These are phyloP conservation scores for Tulasnella sp. DNA, from an alignment of 768 basidiomycete species.

Conservation along the genomic window DNA sequence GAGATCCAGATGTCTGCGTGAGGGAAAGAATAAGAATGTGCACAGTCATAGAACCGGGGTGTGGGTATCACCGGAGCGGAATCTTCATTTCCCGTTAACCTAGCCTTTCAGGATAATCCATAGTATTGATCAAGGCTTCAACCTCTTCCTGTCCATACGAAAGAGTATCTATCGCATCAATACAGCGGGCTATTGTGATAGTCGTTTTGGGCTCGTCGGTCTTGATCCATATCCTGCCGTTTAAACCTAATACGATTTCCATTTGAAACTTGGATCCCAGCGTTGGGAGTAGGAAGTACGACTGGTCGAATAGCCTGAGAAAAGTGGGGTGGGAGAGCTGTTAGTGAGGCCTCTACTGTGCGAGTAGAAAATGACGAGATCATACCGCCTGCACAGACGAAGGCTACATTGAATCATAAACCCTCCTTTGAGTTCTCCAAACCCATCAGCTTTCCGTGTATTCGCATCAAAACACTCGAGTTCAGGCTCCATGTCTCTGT, in stretches of 20 bases:
- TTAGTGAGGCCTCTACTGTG: slow-evolving; percentile 23
- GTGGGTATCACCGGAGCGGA: not conserved
- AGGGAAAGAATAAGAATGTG: not conserved
- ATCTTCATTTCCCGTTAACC: not conserved
- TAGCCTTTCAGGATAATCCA: slow-evolving; percentile 6
- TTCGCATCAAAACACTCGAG: slow-evolving; percentile 94
- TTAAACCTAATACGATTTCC: slow-evolving; percentile 84
- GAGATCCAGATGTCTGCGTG: not conserved
- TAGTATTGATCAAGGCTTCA: slow-evolving; percentile 12
- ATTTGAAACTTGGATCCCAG: slow-evolving; percentile 80
- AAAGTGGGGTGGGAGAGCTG: not conserved
- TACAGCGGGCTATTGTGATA: slow-evolving; percentile 70
- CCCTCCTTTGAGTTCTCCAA: slow-evolving; percentile 88
- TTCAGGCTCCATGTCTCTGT: slow-evolving; percentile 98
- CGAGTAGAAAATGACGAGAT: slow-evolving; percentile 27
- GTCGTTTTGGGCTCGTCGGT: slow-evolving; percentile 68
- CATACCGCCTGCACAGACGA: slow-evolving; percentile 80
- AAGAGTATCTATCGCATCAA: slow-evolving; percentile 68
- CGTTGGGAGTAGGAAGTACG: slow-evolving; percentile 74
- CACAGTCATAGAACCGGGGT: not conserved
- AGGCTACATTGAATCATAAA: slow-evolving; percentile 78
- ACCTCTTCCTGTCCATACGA: slow-evolving; percentile 18
- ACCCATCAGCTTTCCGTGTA: slow-evolving; percentile 86
- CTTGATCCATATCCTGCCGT: slow-evolving; percentile 88
- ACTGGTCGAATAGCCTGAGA: slow-evolving; percentile 68